Evolutionary conservation across 164 flowering plant species (phyloP), one percentile per base, ranked within the genome.

Genomic region (Litsea cubeba): DNA sequence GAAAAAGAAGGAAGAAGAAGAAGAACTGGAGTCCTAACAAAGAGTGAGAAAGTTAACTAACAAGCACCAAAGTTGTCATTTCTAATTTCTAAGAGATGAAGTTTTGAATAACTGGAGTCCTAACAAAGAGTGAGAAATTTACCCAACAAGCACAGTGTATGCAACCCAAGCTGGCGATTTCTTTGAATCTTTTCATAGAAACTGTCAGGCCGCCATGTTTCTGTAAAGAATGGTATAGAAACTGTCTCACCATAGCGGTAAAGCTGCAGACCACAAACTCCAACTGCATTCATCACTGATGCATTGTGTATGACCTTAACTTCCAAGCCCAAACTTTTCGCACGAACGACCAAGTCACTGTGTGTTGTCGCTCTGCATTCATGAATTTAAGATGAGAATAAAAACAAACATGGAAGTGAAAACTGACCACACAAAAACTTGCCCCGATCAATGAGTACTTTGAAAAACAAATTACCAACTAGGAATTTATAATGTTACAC

Each of bases 181-280:
- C 80, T 83, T 68, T 84, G 79, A 69, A 95, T 90, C 83, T 92
- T 93, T 75, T 92, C 94, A 78, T 95, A 93, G 72, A 93, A 95
- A 88, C 98, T 93, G 75, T 88, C 88, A 64, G 99, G 99, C 75
- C 88, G 87, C 99, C 98, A 95, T 14, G 89, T 84, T 54, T 93
- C 97, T 2, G 98, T 95, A 67, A 95, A 93, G 82, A 93, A 95
- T 28, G 99, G 98, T 65, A 95, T 83, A 0, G 97, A 93, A 64
- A 95, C 76, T 5, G 97, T 93, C 84, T 95, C 98, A n/a, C 98
- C 99, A 82, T 88, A 95, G 58, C 88, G 95, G 69, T 93, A 95
- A 49, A 95, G 89, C 76, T 95, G 99, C 73, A 95, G 78, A 35
- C 99, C 99, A 81, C 99, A 95, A 58, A 91, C 84, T 68, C 99